Percentiles rank a stretch among this genome's conserved stretches.
Evolutionary conservation across 2,329 filamentous ascomycete genomes (phyloP).

Genomic region (Curvularia verruculosa): DNA sequence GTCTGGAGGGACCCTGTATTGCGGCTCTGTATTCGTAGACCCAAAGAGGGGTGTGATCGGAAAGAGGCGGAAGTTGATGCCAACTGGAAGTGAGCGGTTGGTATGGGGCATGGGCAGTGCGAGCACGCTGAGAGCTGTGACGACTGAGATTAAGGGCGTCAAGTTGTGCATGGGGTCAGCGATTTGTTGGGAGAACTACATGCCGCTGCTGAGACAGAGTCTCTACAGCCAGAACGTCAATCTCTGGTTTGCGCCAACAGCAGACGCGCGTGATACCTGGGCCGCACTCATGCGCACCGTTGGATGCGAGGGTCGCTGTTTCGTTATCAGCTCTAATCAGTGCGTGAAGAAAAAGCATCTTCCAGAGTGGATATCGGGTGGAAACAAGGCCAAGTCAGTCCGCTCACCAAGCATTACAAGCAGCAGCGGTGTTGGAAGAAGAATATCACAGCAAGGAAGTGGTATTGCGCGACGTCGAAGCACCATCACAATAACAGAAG

Average conservation of each 20-base stretch:
- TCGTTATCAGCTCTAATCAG: conserved; percentile 87
- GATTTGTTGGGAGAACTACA: conserved; percentile 97
- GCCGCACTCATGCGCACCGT: conserved; percentile 80
- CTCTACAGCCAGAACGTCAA: conserved; percentile 92
- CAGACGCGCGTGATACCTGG: conserved; percentile 85
- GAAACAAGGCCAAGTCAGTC: conserved; percentile 10
- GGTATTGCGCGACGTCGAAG: conserved; percentile 45
- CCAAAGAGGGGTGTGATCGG: conserved; percentile 74
- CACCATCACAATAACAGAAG: conserved; percentile 49
- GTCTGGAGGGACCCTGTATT: conserved; percentile 83
- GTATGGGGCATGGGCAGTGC: conserved; percentile 89
- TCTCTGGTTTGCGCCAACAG: conserved; percentile 87
- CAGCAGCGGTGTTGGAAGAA: conserved; percentile 9
- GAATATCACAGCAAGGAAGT: conserved; percentile 9
- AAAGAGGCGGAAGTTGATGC: conserved; percentile 92
- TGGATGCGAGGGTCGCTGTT: conserved; percentile 80
- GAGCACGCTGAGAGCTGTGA: conserved; percentile 77
- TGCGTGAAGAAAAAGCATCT: conserved; percentile 68
- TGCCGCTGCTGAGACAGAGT: conserved; percentile 83
- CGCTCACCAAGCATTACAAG: conserved; percentile 6
- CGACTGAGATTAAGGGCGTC: conserved; percentile 78
- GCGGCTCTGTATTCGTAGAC: conserved; percentile 80
- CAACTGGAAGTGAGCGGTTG: conserved; percentile 81
- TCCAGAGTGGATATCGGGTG: conserved; percentile 61
- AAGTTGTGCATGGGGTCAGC: conserved; percentile 81